Percentiles rank a stretch among this genome's conserved stretches.
Conservation (phyloP, 768 basidiomycete genomes). For the Termitomyces sp. region DNA sequence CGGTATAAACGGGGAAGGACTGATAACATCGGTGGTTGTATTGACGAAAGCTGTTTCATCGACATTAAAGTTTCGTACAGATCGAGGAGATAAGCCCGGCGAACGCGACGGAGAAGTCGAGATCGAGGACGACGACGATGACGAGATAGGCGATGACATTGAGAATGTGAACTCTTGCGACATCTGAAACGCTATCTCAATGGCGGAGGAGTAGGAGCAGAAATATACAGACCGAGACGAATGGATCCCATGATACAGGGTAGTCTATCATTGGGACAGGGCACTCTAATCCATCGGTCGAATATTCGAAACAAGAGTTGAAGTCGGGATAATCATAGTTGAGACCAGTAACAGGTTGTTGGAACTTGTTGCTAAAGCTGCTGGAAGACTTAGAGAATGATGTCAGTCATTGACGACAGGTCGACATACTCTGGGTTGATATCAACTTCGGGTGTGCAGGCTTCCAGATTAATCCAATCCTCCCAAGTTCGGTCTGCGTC, state of each 20-base stretch:
- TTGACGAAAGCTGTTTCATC: not conserved
- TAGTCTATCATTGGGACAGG: not conserved
- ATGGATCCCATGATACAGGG: not conserved
- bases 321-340: not conserved
- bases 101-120: not conserved
- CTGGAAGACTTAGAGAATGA: not conserved
- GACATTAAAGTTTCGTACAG: not conserved
- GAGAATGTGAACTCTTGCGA: not conserved
- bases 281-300: not conserved
- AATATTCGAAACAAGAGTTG: not conserved
- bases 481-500: constrained; percentile 4
- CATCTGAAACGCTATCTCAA: not conserved
- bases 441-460: constrained; percentile 1
- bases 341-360: not conserved
- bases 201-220: not conserved
- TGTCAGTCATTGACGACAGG: not conserved
- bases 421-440: not conserved
- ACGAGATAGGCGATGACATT: not conserved
- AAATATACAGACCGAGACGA: not conserved
- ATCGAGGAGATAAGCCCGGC: not conserved
- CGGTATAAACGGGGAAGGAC: not conserved
- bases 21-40: not conserved
- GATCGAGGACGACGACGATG: not conserved
- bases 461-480: constrained; percentile 6
- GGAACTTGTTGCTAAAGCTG: not conserved